Percentiles rank a stretch among this genome's conserved stretches.
Evolutionary conservation across 129 eudicot genomes (phyloP).

Genomic region (Artemisia annua): DNA sequence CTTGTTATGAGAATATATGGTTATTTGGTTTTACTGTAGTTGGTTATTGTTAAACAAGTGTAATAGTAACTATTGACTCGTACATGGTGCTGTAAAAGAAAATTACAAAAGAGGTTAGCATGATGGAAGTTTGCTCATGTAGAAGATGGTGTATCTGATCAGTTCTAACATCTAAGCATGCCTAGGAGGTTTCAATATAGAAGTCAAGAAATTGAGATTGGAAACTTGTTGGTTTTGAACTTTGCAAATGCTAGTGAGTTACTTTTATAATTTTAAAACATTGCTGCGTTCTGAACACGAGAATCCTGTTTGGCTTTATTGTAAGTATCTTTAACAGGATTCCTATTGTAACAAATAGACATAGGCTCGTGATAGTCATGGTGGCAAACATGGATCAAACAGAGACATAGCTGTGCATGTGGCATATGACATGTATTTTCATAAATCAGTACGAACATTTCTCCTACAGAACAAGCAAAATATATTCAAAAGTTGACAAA

Average conservation of each 20-base stretch:
- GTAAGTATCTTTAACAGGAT: too few relatives aligned
- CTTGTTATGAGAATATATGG: slow-evolving; percentile 6
- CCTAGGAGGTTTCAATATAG: neutral
- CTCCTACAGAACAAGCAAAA: neutral
- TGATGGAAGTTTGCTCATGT: neutral
- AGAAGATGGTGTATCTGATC: neutral
- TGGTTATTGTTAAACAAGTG: slow-evolving; percentile 6
- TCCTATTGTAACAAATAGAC: too few relatives aligned
- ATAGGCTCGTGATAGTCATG: too few relatives aligned
- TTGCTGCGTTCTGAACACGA: too few relatives aligned
- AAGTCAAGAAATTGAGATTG: neutral
- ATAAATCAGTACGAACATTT: neutral
- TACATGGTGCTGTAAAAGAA: slow-evolving; percentile 3
- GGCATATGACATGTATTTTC: neutral
- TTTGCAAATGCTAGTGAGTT: too few relatives aligned
- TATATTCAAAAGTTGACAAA: too few relatives aligned
- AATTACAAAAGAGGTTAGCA: neutral
- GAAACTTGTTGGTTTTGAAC: neutral
- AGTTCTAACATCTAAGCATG: neutral
- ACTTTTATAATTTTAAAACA: too few relatives aligned
- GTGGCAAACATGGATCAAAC: too few relatives aligned
- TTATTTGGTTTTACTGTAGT: neutral
- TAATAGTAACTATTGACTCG: neutral
- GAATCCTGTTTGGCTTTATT: too few relatives aligned
- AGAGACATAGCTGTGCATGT: neutral